Base-by-base conservation (phyloP, 768 basidiomycete genomes). In the Lentinus tigrinus region DNA sequence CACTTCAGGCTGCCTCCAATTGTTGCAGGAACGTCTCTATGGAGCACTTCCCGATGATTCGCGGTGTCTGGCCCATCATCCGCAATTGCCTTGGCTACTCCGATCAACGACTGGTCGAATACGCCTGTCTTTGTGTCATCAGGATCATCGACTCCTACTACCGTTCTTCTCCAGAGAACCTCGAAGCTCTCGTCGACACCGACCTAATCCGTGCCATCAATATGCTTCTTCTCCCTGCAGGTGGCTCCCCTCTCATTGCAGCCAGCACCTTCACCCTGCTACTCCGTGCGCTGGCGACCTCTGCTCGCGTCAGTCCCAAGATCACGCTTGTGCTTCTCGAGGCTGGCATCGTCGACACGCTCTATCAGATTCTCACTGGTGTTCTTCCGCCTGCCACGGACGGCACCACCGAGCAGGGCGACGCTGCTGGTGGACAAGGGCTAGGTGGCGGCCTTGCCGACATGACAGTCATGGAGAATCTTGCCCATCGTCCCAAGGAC, bases 401-500 rank as follows among this genome's bases (percentile, higher is more conserved):
- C 28, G 81, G 73, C 47, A 74, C 78, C 26, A 76, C 81, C 44
- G 85, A 87, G 58, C 85, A 89, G 69, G 88, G 87, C 4, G 80
- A 78, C 61, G 80, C 82, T 0, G 71, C 63, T 7, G 79, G 77
- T 26, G 87, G 89, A 0, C 92, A 94, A 72, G 92, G 91, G 11
- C 74, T 95, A 1, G 91, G 91, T 27, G 93, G 92, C 44, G 92
- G 93, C 27, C 74, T 95, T 4, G 94, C 93, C 17, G 95, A 98
- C 69, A 95, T 98, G 93, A 89, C 93, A 7, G 93, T 99, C 26
- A 93, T 98, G 87, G 93, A 98, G 74, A 98, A 96, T 71, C 77
- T 99, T 44, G 94, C 94, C 0, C 95, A 98, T 72, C 82, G 95
- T 27, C 91, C 97, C 4, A 98, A 98, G 74, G 97, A 99, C 58